These are phyloP conservation scores for Botryosphaeria agaves DNA, from an alignment of 2,329 filamentous ascomycete genomes.

Conservation along the genomic window DNA sequence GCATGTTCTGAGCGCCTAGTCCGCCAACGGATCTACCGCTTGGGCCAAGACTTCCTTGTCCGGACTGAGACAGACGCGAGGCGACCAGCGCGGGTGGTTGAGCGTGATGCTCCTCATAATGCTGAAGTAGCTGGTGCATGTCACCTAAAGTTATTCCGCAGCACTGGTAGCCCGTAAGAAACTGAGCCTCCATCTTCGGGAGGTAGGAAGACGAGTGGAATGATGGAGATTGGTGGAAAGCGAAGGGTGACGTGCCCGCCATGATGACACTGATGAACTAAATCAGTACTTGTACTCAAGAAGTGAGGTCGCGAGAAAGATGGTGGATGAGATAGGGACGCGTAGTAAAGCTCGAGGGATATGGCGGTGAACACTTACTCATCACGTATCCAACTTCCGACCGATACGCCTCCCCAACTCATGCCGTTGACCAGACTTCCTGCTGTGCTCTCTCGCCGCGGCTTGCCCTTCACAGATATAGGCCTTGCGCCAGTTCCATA, in stretches of 20 bases:
- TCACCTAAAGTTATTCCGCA: slow-evolving; percentile 81
- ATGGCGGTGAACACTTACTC: slow-evolving; percentile 64
- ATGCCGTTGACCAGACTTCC: slow-evolving; percentile 57
- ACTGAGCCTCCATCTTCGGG: slow-evolving; percentile 90
- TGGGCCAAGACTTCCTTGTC: neutral
- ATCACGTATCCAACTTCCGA: slow-evolving; percentile 92
- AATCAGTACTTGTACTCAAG: too few species aligned
- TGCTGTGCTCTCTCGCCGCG: slow-evolving; percentile 40
- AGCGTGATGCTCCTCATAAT: slow-evolving; percentile 91
- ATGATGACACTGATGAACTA: too few species aligned
- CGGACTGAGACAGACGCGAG: neutral
- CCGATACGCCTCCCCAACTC: slow-evolving; percentile 93
- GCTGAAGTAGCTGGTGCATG: slow-evolving; percentile 84
- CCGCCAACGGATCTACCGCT: too few species aligned
- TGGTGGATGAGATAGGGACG: too few species aligned
- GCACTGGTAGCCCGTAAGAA: slow-evolving; percentile 94
- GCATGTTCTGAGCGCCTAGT: neutral
- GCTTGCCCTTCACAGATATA: slow-evolving; percentile 40
- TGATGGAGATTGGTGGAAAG: slow-evolving; percentile 71
- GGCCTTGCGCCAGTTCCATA: slow-evolving; percentile 41
- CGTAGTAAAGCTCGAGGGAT: too few species aligned
- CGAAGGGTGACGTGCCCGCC: slow-evolving; percentile 88
- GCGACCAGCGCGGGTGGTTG: slow-evolving; percentile 18
- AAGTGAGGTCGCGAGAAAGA: too few species aligned
- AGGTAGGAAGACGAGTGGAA: slow-evolving; percentile 94